Percentiles rank a stretch among this genome's conserved stretches.
Evolutionary conservation across 2,329 filamentous ascomycete species (phyloP).

Genomic region (Talaromyces rugulosus): DNA sequence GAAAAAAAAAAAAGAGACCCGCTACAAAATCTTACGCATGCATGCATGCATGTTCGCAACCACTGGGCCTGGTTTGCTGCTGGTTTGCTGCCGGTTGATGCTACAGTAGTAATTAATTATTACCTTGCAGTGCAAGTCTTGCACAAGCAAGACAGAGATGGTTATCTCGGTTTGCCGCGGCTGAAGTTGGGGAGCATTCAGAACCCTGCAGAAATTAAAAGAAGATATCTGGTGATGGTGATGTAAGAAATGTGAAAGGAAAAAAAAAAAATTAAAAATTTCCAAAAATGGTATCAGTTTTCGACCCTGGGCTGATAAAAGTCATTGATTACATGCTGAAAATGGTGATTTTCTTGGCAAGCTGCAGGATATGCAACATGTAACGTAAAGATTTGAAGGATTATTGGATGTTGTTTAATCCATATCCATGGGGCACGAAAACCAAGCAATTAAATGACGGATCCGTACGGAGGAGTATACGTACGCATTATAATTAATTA

Average conservation of each 20-base stretch:
- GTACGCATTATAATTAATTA: background rate
- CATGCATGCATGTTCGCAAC: no score
- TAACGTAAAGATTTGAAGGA: no score
- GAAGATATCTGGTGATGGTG: background rate
- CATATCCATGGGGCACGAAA: no score
- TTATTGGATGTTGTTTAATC: no score
- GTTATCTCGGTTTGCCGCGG: background rate
- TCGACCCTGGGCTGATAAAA: no score
- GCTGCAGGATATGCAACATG: background rate
- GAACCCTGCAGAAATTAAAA: background rate
- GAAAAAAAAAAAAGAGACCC: background rate
- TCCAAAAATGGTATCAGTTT: background rate
- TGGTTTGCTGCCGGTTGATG: background rate
- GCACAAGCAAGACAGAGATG: background rate
- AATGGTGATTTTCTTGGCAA: background rate
- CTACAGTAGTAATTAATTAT: background rate
- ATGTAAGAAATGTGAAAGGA: background rate
- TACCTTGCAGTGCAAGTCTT: background rate
- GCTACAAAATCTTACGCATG: background rate
- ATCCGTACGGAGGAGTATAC: background rate
- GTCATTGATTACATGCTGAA: no score
- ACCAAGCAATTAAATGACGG: background rate
- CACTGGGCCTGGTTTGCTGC: background rate
- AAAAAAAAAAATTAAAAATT: background rate
- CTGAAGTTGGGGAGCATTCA: background rate